phyloP scores from a whole-genome alignment of 495 filamentous ascomycete species.

The Neurospora terricola region DNA sequence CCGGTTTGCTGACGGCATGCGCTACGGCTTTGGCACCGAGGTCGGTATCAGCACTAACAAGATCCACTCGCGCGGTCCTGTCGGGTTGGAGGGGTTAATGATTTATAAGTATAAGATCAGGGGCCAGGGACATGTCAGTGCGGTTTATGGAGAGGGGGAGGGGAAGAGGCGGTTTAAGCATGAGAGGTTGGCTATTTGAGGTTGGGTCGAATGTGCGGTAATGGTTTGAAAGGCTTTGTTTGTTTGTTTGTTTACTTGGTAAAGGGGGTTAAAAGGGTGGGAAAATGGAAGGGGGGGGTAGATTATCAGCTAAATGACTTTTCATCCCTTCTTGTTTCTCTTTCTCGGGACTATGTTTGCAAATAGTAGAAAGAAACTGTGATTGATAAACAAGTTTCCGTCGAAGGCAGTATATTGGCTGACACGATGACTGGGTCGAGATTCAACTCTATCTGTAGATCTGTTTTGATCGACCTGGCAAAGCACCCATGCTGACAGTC shows the following conservation, averaged over 20 bases:
- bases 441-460: not conserved
- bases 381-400: not conserved
- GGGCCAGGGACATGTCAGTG: slow-evolving; percentile 68
- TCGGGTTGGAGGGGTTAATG: slow-evolving; percentile 87
- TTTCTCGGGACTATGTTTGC: not conserved
- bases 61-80: slow-evolving; percentile 87
- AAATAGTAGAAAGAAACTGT: not conserved
- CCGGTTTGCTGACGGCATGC: slow-evolving; percentile 90
- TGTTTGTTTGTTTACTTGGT: not conserved
- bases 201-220: too few relatives aligned
- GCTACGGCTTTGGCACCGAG: slow-evolving; percentile 95
- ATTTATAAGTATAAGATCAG: slow-evolving; percentile 92
- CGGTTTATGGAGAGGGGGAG: slow-evolving; percentile 59
- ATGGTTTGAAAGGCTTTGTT: not conserved
- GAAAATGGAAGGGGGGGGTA: not conserved
- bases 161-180: slow-evolving; percentile 65
- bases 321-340: not conserved
- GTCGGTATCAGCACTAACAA: slow-evolving; percentile 98
- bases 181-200: slow-evolving; percentile 40
- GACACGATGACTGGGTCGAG: not conserved
- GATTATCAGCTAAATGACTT: not conserved
- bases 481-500: not conserved
- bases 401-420: not conserved
- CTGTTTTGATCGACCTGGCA: not conserved
- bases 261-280: not conserved